Evolutionary conservation across 306 rosid genomes (phyloP).

Genomic region (Pueraria montana): DNA sequence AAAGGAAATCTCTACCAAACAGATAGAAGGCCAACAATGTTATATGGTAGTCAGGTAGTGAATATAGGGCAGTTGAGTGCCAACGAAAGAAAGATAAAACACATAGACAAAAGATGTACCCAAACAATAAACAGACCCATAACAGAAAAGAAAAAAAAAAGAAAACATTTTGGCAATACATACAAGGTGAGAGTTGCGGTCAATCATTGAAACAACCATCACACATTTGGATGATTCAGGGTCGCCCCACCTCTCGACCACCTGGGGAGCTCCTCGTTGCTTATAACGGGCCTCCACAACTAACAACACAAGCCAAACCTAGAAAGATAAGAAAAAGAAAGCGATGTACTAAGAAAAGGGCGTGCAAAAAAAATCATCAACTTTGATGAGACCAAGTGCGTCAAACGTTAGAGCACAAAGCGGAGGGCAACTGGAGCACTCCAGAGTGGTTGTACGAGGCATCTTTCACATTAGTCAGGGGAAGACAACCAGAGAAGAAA

Average conservation of each 20-base stretch:
- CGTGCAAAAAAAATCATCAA: constrained; percentile 40
- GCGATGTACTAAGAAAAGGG: background rate
- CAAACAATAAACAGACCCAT: no score
- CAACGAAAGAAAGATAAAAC: background rate
- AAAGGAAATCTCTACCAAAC: background rate
- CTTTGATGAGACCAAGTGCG: constrained; percentile 89
- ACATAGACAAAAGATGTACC: no score
- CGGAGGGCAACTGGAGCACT: constrained; percentile 85
- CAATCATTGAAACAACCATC: constrained; percentile 69
- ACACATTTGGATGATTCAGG: constrained; percentile 72
- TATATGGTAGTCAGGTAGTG: background rate
- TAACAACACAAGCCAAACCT: constrained; percentile 39
- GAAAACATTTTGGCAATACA: constrained; percentile 15
- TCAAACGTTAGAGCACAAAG: constrained; percentile 91
- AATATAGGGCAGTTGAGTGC: background rate
- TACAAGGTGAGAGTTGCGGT: constrained; percentile 72
- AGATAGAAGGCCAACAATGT: background rate
- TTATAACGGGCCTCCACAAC: constrained; percentile 77
- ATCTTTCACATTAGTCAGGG: constrained; percentile 48
- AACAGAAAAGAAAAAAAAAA: no score
- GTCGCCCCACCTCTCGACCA: constrained; percentile 91
- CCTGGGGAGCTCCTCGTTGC: constrained; percentile 63
- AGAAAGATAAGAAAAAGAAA: background rate
- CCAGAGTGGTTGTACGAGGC: constrained; percentile 90
- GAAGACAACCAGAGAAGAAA: background rate